Percentiles rank a stretch among this genome's conserved stretches.
Evolutionary conservation across 495 filamentous ascomycete genomes (phyloP).

Genomic region (Penicillium tannophilum): DNA sequence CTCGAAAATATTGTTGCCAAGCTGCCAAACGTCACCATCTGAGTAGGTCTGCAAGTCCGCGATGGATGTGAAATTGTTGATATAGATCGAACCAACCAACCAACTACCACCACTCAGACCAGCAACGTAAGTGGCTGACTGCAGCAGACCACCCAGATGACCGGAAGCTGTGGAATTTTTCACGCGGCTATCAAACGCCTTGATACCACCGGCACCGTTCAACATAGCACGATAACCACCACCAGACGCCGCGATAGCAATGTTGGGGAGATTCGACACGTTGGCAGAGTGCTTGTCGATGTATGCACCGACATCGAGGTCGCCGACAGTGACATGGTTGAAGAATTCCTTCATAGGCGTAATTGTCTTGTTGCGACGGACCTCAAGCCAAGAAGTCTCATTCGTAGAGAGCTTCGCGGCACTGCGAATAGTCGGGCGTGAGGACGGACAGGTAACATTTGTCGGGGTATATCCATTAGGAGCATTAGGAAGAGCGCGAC

Average conservation of each 20-base stretch:
- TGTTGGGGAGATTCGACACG: constrained; percentile 61
- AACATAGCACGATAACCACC: constrained; percentile 85
- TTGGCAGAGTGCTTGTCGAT: constrained; percentile 60
- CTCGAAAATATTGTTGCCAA: constrained; percentile 74
- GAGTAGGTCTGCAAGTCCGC: constrained; percentile 50
- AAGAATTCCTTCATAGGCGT: constrained; percentile 75
- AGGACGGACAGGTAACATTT: constrained; percentile 42
- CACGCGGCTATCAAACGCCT: constrained; percentile 82
- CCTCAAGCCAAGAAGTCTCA: constrained; percentile 69
- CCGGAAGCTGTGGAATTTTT: constrained; percentile 63
- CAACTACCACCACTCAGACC: constrained; percentile 88
- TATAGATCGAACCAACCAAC: constrained; percentile 81
- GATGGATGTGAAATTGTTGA: constrained; percentile 88
- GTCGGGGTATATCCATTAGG: constrained; percentile 51
- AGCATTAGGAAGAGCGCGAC: constrained; percentile 47
- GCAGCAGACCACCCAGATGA: constrained; percentile 81
- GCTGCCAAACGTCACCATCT: constrained; percentile 66
- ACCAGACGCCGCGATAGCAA: constrained; percentile 60
- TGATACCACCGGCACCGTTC: constrained; percentile 85
- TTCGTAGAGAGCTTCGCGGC: constrained; percentile 62
- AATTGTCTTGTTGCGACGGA: constrained; percentile 55
- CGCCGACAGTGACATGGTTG: constrained; percentile 67
- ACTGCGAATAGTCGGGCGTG: constrained; percentile 52
- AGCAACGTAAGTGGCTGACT: constrained; percentile 80
- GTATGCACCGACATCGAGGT: constrained; percentile 74